These are phyloP conservation scores for Cupressus sempervirens DNA, from an alignment of 75 land plant genomes.

Conservation along the genomic window DNA sequence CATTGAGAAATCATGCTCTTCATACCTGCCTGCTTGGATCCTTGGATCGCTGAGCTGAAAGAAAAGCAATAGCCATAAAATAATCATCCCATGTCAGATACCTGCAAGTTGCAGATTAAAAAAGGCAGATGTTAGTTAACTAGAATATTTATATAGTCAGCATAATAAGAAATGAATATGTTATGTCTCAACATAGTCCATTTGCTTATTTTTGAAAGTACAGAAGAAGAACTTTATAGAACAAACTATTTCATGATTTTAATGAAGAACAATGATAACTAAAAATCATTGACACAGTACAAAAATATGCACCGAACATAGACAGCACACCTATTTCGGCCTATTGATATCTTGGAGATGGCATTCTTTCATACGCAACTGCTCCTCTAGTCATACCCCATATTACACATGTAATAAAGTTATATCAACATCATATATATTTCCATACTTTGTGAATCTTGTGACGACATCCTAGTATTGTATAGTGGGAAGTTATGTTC, in stretches of 20 bases:
- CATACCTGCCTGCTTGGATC: conserved; percentile 93
- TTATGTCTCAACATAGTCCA: not conserved
- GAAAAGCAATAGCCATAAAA: conserved; percentile 95
- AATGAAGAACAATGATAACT: not conserved
- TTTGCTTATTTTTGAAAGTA: not conserved
- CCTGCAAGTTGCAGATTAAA: conserved; percentile 31
- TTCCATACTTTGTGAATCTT: not conserved
- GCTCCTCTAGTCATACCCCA: not conserved
- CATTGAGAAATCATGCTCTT: not conserved
- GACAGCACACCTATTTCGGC: not conserved
- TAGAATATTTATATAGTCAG: not conserved
- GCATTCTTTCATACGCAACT: not conserved
- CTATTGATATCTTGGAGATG: not conserved
- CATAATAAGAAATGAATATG: not conserved
- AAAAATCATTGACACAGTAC: not conserved
- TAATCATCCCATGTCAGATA: conserved; percentile 98
- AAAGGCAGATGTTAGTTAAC: not conserved
- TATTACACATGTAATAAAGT: not conserved
- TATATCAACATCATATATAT: not conserved
- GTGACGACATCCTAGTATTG: not conserved
- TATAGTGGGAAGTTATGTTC: not conserved
- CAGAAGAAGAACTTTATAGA: not conserved
- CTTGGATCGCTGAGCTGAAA: conserved; percentile 91
- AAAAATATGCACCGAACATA: not conserved
- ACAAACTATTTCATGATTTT: not conserved